Evolutionary conservation across 768 basidiomycete species (phyloP), one percentile per base, ranked within the genome.

Genomic region (Auricularia cornea): DNA sequence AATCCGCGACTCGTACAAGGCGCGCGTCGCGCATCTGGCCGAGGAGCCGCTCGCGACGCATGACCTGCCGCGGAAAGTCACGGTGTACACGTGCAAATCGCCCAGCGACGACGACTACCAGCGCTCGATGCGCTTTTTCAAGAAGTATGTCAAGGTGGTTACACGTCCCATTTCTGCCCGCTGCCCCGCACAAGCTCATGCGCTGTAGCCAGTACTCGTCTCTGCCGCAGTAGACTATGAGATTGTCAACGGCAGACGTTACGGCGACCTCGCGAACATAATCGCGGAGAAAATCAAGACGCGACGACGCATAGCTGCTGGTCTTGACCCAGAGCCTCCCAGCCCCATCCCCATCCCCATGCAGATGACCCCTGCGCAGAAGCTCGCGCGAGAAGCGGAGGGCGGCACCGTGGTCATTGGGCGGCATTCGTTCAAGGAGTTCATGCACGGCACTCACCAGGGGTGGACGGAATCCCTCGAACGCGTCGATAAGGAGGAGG

Each of bases 141-240:
- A 91, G 74, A 93, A 91, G 80, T 98, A 97, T 76, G 85, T 98
- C 79, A 96, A 97, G 89, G 97, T 97, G 61, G 62, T 75, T 71
- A 31, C 6, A 14, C 31, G 63, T 61, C 51, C 8, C 30, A 44
- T 57, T 35, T 18, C 30, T 26, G 33, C 44, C 40, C 14, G 54
- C 38, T 3, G 6, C 6, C 44, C 1, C 1, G 8, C 20, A 28
- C 23, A n/a, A 28, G 1, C 32, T 61, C 20, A 1, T 10, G 38
- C 54, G 56, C 60, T 63, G 16, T 70, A 99, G 97, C 97, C 97
- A 10, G 83, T 96, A 62, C 80, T 99, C 4, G 90, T 95, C 38
- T 94, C 96, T 4, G 94, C 94, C 2, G 97, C 94, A 0, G 79
- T 98, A 38, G 97, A 99, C 80, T 99, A 91, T 73, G 86, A 89